Evolutionary conservation across 805 yeast species (phyloP).

Genomic region (Candida alai): DNA sequence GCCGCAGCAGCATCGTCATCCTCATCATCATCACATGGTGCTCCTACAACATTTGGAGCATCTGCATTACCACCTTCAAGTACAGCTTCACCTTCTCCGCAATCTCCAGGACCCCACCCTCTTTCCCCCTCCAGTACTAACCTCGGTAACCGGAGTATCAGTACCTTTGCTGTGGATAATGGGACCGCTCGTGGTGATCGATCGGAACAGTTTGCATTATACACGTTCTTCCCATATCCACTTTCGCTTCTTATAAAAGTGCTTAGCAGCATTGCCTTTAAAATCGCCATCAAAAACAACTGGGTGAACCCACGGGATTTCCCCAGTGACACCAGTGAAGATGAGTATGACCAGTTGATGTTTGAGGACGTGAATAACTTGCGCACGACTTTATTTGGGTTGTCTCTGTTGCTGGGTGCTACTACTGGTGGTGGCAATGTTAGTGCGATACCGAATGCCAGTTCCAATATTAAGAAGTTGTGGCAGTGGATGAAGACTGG

Average conservation of each 20-base stretch:
- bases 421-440: too few species aligned
- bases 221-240: slow-evolving; percentile 42
- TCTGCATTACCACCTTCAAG: background rate
- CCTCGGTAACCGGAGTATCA: background rate
- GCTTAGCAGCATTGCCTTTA: slow-evolving; percentile 18
- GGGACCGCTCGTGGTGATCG: slow-evolving; percentile 23
- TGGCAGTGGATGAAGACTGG: slow-evolving; percentile 23
- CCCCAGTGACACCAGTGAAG: too few species aligned
- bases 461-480: slow-evolving; percentile 16
- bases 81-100: background rate
- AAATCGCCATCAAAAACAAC: slow-evolving; percentile 15
- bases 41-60: background rate
- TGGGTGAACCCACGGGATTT: too few species aligned
- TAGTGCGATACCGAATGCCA: slow-evolving; percentile 26
- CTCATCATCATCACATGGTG: background rate
- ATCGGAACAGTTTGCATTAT: slow-evolving; percentile 29
- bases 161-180: slow-evolving; percentile 17
- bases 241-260: slow-evolving; percentile 24
- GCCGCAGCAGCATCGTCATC: background rate
- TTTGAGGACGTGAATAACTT: slow-evolving; percentile 29
- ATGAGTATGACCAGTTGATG: slow-evolving; percentile 10
- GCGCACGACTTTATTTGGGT: slow-evolving; percentile 34
- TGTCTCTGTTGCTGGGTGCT: slow-evolving; percentile 41
- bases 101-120: background rate
- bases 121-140: background rate